Evolutionary conservation across 139 green algal genomes (phyloP), one percentile per base, ranked within the genome.

Genomic region (Coccomyxa sp.): DNA sequence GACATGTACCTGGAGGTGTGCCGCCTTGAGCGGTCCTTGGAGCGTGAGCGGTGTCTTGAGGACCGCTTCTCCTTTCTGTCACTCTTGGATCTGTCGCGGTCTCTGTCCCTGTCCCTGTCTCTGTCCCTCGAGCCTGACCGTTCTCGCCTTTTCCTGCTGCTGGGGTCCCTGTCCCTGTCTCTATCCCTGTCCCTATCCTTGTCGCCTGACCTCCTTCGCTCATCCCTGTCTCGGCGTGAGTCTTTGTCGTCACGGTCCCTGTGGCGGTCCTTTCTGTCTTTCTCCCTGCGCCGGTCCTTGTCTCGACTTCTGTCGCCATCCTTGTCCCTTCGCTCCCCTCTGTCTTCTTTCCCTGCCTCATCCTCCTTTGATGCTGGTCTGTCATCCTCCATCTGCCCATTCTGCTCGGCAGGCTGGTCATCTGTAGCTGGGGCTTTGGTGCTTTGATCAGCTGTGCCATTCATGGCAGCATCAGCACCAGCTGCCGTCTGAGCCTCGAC

Each of bases 111-210:
- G 44, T 75, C 70, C 55, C 55, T 75, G 22, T 82, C 55, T 27
- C 22, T 82, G 35, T 34, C 54, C 39, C 68, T 24, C 29, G 39
- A 54, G 16, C 38, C 37, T 64, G 55, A 39, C 37, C 75, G 68
- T 5, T 75, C 64, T 44, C 75, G 29, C 7, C 73, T 55, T 55
- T 41, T 82, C 29, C 75, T 64, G 22, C 55, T 83, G 39, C 55
- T 68, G 36, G 70, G 78, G 8, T 81, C 41, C 35, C 71, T 70
- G 22, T 78, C 39, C 50, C 75, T 73, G 54, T 77, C 78, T 34
- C 33, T 40, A 40, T 39, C 38, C 34, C 69, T 39, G 22, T 64
- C 38, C 8, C 69, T 36, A n/a, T 75, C 41, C 34, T 69, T 78
- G 54, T 58, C 54, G 1, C 50, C 41, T 33, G 31, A 55, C 41